These are phyloP conservation scores for Hypoxylon sp. DNA, from an alignment of 2,329 filamentous ascomycete species.

Conservation along the genomic window DNA sequence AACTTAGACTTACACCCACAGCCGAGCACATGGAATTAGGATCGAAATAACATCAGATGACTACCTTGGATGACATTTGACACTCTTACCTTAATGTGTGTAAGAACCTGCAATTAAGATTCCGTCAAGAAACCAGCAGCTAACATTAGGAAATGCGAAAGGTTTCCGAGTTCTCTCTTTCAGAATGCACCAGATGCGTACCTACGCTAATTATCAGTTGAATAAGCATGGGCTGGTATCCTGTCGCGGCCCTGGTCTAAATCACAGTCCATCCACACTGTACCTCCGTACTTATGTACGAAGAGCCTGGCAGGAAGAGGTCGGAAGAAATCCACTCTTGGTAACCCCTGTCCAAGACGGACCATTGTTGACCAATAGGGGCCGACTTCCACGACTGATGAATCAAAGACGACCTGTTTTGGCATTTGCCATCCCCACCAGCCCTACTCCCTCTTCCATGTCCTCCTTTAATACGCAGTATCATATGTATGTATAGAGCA, in stretches of 20 bases:
- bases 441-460: not conserved
- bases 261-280: constrained; percentile 19
- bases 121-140: constrained; percentile 28
- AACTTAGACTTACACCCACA: constrained; percentile 20
- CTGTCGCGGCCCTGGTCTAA: not conserved
- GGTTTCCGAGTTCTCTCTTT: not conserved
- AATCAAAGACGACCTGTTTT: constrained; percentile 40
- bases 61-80: constrained; percentile 28
- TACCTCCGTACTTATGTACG: constrained; percentile 1
- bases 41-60: constrained; percentile 22
- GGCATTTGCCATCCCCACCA: constrained; percentile 32
- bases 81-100: constrained; percentile 22
- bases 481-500: not conserved
- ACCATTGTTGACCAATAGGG: constrained; percentile 27
- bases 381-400: constrained; percentile 24
- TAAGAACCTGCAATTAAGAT: constrained; percentile 14
- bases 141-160: not conserved
- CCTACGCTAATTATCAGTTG: not conserved
- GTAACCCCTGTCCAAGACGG: constrained; percentile 25
- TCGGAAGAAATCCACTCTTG: constrained; percentile 18
- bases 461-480: constrained; percentile 30
- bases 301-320: constrained; percentile 8
- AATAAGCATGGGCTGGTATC: not conserved
- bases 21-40: not conserved
- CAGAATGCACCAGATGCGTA: not conserved